Percentiles rank a stretch among this genome's conserved stretches.
phyloP scores from a whole-genome alignment of 1,284 basidiomycete species.

The Fomitopsis pinicola region DNA sequence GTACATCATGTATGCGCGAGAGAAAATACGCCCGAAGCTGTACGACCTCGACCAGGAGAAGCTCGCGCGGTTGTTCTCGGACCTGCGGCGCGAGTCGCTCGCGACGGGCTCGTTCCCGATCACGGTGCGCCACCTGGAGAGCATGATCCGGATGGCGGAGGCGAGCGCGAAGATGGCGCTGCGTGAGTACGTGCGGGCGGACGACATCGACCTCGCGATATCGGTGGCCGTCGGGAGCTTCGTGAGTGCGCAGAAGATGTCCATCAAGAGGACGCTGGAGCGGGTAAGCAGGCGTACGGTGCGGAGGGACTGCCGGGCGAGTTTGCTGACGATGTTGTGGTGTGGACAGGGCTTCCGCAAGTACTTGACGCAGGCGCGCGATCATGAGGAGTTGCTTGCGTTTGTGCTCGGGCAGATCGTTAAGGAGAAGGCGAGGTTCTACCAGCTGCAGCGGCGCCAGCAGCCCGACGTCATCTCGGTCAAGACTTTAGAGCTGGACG shows the following conservation, averaged over 20 bases:
- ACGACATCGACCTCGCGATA: constrained; percentile 97
- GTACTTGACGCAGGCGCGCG: constrained; percentile 91
- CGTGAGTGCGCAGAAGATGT: constrained; percentile 96
- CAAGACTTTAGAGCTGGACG: constrained; percentile 78
- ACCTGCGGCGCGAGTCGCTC: constrained; percentile 92
- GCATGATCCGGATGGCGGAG: constrained; percentile 99
- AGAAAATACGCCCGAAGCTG: constrained; percentile 88
- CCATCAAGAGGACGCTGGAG: constrained; percentile 96
- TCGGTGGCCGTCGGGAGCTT: constrained; percentile 94
- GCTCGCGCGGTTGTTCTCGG: constrained; percentile 91
- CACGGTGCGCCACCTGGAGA: constrained; percentile 96
- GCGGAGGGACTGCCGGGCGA: neutral
- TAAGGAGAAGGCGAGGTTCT: constrained; percentile 90
- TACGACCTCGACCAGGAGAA: constrained; percentile 97
- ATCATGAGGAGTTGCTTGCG: constrained; percentile 92
- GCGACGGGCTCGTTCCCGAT: constrained; percentile 98
- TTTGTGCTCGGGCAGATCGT: constrained; percentile 94
- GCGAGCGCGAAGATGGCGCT: constrained; percentile 98
- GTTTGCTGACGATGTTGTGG: constrained; percentile 2
- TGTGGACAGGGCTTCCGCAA: constrained; percentile 83
- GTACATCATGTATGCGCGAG: constrained; percentile 99
- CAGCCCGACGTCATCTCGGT: constrained; percentile 75
- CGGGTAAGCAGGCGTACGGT: constrained; percentile 55
- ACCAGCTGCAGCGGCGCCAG: constrained; percentile 72
- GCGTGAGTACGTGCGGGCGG: constrained; percentile 91